These are phyloP conservation scores for Closterium sp. DNA, from an alignment of 139 green algal genomes.

Conservation along the genomic window DNA sequence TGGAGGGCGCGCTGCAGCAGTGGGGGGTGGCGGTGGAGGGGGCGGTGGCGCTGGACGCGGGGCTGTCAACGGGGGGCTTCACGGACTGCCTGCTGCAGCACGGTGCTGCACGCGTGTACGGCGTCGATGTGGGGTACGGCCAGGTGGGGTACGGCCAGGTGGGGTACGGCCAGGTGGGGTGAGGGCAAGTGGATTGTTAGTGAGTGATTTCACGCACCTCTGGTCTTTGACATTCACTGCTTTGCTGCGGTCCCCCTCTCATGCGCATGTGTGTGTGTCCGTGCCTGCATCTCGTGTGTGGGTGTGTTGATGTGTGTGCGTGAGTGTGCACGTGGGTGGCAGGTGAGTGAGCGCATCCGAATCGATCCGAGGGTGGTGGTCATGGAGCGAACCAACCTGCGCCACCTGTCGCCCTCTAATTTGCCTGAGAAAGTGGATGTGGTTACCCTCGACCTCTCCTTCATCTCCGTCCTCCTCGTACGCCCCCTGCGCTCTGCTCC, in stretches of 20 bases:
- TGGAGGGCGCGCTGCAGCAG: conserved; percentile 84
- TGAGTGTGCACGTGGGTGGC: neutral
- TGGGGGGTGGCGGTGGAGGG: conserved; percentile 78
- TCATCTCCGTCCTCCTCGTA: conserved; percentile 82
- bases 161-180: neutral
- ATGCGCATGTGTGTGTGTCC: neutral
- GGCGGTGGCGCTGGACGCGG: conserved; percentile 77
- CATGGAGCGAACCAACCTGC: conserved; percentile 93
- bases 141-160: conserved; percentile 58
- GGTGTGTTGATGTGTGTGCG: neutral
- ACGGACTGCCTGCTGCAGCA: conserved; percentile 94
- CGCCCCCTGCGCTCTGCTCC: conserved; percentile 22
- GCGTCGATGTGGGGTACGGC: conserved; percentile 93
- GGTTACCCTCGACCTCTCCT: conserved; percentile 91
- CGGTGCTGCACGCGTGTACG: conserved; percentile 78
- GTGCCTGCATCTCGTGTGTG: neutral
- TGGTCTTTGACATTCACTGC: too few species aligned
- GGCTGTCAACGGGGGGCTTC: conserved; percentile 95
- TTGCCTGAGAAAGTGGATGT: conserved; percentile 70
- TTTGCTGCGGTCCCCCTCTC: neutral
- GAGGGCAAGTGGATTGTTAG: too few species aligned
- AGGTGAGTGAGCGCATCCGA: conserved; percentile 85
- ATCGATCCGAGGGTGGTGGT: conserved; percentile 74
- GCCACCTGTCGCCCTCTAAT: conserved; percentile 62
- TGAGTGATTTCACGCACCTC: too few species aligned